These are phyloP conservation scores for Phlebopus sp. DNA, from an alignment of 1,284 basidiomycete genomes.

Conservation along the genomic window DNA sequence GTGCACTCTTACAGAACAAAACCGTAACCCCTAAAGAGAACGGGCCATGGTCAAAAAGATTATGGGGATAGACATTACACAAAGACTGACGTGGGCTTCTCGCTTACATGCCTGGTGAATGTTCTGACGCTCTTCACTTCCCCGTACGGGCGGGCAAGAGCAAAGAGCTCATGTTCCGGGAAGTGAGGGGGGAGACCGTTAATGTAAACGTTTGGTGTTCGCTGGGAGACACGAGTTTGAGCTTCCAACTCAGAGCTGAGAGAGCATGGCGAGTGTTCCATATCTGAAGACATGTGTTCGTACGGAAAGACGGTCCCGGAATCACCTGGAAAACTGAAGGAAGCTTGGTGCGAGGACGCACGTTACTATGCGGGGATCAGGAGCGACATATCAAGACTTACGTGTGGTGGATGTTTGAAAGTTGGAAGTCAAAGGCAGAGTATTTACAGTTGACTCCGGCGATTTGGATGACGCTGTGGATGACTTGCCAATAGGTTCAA, in stretches of 20 bases:
- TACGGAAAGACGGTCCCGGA: slow-evolving; percentile 8
- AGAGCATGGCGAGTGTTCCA: slow-evolving; percentile 13
- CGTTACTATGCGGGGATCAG: too few species aligned
- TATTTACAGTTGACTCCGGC: too few species aligned
- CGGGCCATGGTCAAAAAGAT: neutral
- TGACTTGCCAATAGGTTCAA: too few species aligned
- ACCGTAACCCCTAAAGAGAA: slow-evolving; percentile 62
- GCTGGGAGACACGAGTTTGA: slow-evolving; percentile 16
- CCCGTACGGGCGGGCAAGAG: slow-evolving; percentile 53
- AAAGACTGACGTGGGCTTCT: slow-evolving; percentile 41
- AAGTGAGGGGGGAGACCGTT: slow-evolving; percentile 65
- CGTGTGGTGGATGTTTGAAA: too few species aligned
- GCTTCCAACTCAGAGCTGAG: slow-evolving; percentile 12
- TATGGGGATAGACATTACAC: neutral
- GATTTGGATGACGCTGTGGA: too few species aligned
- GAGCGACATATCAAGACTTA: too few species aligned
- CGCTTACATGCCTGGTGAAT: slow-evolving; percentile 61
- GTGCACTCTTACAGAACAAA: slow-evolving; percentile 64
- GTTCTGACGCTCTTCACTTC: slow-evolving; percentile 57
- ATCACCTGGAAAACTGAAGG: too few species aligned
- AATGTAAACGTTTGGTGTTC: slow-evolving; percentile 64
- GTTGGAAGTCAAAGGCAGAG: too few species aligned
- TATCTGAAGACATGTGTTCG: slow-evolving; percentile 10
- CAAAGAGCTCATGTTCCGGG: slow-evolving; percentile 59
- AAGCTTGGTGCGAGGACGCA: too few species aligned